These are phyloP conservation scores for Eucalyptus curtisii DNA, from an alignment of 345 rosid genomes.

Conservation along the genomic window DNA sequence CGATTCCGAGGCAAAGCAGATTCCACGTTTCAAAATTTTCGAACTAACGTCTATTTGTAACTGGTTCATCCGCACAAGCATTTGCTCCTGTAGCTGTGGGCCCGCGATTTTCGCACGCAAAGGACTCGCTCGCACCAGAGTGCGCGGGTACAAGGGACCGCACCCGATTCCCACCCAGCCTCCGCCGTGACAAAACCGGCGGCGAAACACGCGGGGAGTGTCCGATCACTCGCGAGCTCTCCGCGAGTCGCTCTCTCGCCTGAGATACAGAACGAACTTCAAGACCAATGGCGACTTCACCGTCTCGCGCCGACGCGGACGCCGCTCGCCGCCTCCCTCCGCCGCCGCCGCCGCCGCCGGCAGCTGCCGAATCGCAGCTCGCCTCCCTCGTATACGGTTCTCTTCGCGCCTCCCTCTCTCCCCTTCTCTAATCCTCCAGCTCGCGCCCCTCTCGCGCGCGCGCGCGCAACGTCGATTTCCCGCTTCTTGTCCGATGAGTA, in stretches of 20 bases:
- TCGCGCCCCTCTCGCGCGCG: not conserved
- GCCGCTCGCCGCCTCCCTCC: slow-evolving; percentile 9
- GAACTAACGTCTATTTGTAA: not conserved
- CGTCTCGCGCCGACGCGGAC: slow-evolving; percentile 13
- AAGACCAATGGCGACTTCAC: slow-evolving; percentile 37
- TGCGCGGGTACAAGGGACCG: not conserved
- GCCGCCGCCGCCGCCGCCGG: not conserved
- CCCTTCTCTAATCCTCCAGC: not conserved
- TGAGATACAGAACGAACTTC: not conserved
- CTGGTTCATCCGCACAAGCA: not conserved
- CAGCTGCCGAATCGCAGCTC: slow-evolving; percentile 47
- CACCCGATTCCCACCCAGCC: not conserved
- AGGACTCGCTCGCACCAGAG: not conserved
- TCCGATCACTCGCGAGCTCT: not conserved
- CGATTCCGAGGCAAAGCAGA: not conserved
- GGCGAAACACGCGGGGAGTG: not conserved
- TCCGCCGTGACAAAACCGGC: not conserved
- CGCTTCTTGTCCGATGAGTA: not conserved
- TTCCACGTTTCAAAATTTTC: no score
- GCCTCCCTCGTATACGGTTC: slow-evolving; percentile 62
- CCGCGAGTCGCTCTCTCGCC: not conserved
- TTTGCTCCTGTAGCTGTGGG: not conserved
- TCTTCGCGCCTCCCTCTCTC: not conserved
- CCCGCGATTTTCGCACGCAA: not conserved
- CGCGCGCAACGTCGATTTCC: not conserved